Percentiles rank a stretch among this genome's conserved stretches.
Conservation (phyloP, 306 rosid genomes). For the Macrotyloma uniflorum region DNA sequence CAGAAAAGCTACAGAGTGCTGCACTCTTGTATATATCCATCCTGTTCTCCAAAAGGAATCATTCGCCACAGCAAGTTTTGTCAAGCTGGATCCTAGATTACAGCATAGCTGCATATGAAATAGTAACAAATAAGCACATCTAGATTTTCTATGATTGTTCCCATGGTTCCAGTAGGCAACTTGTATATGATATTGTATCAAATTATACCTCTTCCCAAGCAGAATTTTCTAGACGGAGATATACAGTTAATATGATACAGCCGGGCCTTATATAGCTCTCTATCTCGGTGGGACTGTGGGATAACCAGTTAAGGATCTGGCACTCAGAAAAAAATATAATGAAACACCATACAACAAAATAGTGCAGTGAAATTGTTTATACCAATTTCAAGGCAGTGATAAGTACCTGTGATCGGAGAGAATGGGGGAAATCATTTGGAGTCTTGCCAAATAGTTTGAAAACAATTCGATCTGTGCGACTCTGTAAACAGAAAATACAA, state of each 20-base stretch:
- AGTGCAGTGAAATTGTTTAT: constrained; percentile 16
- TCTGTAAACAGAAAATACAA: constrained; percentile 51
- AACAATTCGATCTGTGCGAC: constrained; percentile 88
- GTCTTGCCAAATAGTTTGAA: constrained; percentile 94
- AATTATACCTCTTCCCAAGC: constrained; percentile 81
- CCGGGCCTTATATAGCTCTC: constrained; percentile 94
- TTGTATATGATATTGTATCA: constrained; percentile 15
- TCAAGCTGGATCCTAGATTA: constrained; percentile 69
- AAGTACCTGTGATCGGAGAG: constrained; percentile 76
- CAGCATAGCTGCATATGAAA: constrained; percentile 63
- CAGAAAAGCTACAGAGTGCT: constrained; percentile 66
- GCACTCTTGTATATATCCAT: constrained; percentile 79
- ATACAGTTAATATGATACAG: constrained; percentile 74
- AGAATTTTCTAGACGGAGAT: constrained; percentile 62
- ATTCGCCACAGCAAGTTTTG: constrained; percentile 60
- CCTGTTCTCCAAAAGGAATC: constrained; percentile 89
- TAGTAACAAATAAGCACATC: not conserved
- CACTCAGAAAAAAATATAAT: constrained; percentile 25
- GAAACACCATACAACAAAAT: constrained; percentile 28
- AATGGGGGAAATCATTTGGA: constrained; percentile 80
- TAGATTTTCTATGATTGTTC: constrained; percentile 5
- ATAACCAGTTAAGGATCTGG: constrained; percentile 79
- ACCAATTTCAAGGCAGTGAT: constrained; percentile 34
- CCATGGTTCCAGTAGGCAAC: constrained; percentile 13
- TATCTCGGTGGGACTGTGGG: constrained; percentile 77